A percentile compares a stretch with the other conserved stretches of the same genome.
phyloP scores from a whole-genome alignment of 2,329 filamentous ascomycete species.

The Cercospora beticola region DNA sequence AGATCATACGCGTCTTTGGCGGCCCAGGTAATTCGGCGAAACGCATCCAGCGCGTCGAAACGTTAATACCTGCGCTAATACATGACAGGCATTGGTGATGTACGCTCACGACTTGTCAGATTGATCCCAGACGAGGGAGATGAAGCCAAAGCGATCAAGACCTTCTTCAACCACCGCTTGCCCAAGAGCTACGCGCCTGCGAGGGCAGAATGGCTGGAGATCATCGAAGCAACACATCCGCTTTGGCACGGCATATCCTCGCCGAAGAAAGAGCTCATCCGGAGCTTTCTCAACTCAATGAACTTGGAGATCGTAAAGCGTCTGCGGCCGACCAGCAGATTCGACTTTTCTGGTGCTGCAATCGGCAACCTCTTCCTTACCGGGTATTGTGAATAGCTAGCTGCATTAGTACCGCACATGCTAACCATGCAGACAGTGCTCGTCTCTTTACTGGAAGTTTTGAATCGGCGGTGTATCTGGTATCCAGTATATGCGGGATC shows the following conservation, averaged over 20 bases:
- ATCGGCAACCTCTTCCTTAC: conserved; percentile 55
- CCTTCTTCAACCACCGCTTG: conserved; percentile 84
- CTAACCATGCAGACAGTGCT: conserved; percentile 55
- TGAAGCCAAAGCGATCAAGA: conserved; percentile 73
- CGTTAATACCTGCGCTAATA: not conserved
- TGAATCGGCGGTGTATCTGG: conserved; percentile 86
- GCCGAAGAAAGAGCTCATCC: conserved; percentile 53
- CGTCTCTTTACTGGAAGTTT: conserved; percentile 89
- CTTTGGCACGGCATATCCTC: conserved; percentile 64
- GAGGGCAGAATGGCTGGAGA: conserved; percentile 78
- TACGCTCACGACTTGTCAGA: conserved; percentile 72
- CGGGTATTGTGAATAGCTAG: conserved; percentile 35
- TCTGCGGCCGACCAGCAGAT: conserved; percentile 47
- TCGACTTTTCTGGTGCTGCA: conserved; percentile 52
- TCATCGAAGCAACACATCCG: conserved; percentile 76
- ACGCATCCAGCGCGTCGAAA: not conserved
- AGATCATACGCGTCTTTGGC: conserved; percentile 90
- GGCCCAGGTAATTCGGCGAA: conserved; percentile 67
- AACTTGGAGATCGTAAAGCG: conserved; percentile 53
- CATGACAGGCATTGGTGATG: conserved; percentile 64
- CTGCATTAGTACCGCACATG: conserved; percentile 46
- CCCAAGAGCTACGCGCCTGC: conserved; percentile 62
- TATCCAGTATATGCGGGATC: conserved; percentile 83
- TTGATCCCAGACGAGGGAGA: conserved; percentile 69
- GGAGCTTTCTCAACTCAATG: conserved; percentile 52